Evolutionary conservation across 2,329 filamentous ascomycete genomes (phyloP).

Genomic region (Sclerotinia trifoliorum): DNA sequence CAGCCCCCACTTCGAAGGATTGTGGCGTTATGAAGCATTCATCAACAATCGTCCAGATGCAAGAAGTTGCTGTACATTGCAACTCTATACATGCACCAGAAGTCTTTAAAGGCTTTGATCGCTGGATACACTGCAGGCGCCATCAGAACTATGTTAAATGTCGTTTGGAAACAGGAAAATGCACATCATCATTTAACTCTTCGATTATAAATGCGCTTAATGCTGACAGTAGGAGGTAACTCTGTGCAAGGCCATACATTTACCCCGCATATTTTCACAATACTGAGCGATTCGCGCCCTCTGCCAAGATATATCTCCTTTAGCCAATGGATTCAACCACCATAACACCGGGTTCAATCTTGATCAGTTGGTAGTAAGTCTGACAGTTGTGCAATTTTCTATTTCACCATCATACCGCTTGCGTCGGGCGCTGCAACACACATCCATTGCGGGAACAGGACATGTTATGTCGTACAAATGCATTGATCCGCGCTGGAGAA

Average conservation of each 20-base stretch:
- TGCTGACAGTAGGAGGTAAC: background rate
- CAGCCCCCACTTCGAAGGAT: slow-evolving; percentile 17
- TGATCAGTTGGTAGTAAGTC: background rate
- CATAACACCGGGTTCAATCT: slow-evolving; percentile 1
- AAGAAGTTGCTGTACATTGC: background rate
- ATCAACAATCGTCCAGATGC: slow-evolving; percentile 4
- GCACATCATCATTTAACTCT: background rate
- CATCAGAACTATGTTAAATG: background rate
- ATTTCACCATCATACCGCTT: background rate
- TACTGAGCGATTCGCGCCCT: background rate
- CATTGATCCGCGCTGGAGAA: background rate
- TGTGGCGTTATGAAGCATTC: slow-evolving; percentile 18
- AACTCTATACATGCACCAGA: background rate
- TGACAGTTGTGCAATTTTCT: background rate
- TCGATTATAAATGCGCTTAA: background rate
- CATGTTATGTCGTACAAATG: background rate
- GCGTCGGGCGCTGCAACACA: background rate
- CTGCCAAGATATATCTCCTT: slow-evolving; percentile 7
- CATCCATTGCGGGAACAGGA: background rate
- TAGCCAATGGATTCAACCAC: slow-evolving; percentile 2
- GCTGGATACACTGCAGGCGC: slow-evolving; percentile 6
- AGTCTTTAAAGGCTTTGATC: background rate
- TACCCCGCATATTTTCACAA: slow-evolving; percentile 2
- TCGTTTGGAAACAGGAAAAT: background rate
- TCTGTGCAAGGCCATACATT: background rate